Base-by-base conservation (phyloP, 1,139 yeast species). In the Yarrowia galli region DNA sequence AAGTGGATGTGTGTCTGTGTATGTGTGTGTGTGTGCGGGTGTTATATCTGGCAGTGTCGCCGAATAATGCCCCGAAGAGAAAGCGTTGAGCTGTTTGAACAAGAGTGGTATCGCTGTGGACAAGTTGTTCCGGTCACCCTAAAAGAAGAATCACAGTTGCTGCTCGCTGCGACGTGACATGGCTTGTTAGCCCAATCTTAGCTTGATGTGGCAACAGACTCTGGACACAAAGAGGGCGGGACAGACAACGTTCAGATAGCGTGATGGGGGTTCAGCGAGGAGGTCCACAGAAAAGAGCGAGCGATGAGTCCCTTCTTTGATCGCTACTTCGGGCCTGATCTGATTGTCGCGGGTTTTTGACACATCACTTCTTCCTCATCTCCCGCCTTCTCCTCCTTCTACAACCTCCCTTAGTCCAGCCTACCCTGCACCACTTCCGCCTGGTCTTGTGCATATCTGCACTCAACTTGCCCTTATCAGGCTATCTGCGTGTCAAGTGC, bases 391-490 rank as follows among this genome's bases (percentile, higher is more conserved):
- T 13, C 18, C 8, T n/a, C n/a, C n/a, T n/a, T n/a, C n/a, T n/a
- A n/a, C n/a, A n/a, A n/a, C n/a, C n/a, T n/a, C n/a, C 32, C 32
- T 28, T 28, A 18, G 48, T 42, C 45, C 23, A 22, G 28, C 35
- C 32, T 20, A 6, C 32, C 5, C 36, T 22, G 58, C 43, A 53
- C 45, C 18, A 1, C 25, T 20, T 23, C 60, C 46, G 35, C 61
- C 61, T 54, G 61, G 61, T 54, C 61, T 54, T 54, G 61, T 54
- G 61, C 60, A 54, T 58, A 58, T 43, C 64, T 58, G 64, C 64
- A 58, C 64, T 15, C 38, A 15, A 13, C 32, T 42, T 25, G 35
- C 32, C 51, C 51, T 58, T 58, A 58, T 58, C 64, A 58, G 64
- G 28, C 40, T 58, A 58, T 58, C 64, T 58, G 64, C 64, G 25